phyloP scores from a whole-genome alignment of 75 land plant genomes.

The Adiantum capillusveneris region DNA sequence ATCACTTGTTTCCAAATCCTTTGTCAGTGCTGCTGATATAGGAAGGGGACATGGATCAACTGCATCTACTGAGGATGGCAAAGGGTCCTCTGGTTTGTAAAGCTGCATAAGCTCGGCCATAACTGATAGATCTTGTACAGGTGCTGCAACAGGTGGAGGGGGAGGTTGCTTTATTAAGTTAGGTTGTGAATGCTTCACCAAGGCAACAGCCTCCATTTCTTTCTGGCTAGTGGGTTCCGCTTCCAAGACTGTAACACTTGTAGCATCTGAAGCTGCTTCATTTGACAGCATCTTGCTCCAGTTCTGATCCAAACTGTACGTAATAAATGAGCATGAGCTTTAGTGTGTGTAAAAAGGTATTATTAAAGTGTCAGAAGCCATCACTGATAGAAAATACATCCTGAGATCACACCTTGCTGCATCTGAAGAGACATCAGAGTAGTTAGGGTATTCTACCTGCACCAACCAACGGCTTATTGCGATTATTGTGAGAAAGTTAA shows the following conservation, averaged over 20 bases:
- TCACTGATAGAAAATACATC: too few relatives aligned
- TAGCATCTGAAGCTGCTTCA: background rate
- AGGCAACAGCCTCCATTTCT: constrained; percentile 8
- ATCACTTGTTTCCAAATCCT: constrained; percentile 29
- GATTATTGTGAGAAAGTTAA: background rate
- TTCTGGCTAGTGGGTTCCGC: constrained; percentile 5
- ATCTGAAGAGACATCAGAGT: constrained; percentile 60
- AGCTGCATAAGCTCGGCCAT: constrained; percentile 7
- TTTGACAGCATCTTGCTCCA: background rate
- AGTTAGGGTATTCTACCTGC: constrained; percentile 87
- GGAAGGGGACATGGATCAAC: constrained; percentile 87
- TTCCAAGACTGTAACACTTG: background rate
- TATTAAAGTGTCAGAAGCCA: too few relatives aligned
- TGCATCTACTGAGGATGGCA: constrained; percentile 40
- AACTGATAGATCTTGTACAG: constrained; percentile 39
- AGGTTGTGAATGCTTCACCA: constrained; percentile 17
- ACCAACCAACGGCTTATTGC: background rate
- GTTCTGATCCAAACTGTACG: too few relatives aligned
- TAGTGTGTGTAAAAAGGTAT: too few relatives aligned
- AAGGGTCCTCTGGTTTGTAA: constrained; percentile 8
- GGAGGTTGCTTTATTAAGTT: constrained; percentile 49
- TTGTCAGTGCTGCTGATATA: constrained; percentile 14
- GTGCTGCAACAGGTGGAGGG: constrained; percentile 78
- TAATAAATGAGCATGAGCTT: too few relatives aligned
- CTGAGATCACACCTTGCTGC: constrained; percentile 55